Base-by-base conservation (phyloP, 768 basidiomycete species). In the Tulasnella sp. region DNA sequence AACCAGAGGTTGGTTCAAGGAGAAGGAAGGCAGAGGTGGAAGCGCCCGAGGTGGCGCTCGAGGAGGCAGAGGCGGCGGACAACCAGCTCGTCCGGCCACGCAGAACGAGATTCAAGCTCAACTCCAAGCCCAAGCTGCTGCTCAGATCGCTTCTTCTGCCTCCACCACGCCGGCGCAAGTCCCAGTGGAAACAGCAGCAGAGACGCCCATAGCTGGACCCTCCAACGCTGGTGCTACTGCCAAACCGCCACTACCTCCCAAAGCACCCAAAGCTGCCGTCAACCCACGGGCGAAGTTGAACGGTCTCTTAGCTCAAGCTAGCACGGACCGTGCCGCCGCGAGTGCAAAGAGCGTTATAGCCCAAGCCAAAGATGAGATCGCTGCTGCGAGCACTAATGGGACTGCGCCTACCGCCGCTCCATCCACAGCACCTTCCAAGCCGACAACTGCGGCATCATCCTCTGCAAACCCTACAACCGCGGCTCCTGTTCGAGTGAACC, bases 111-210 rank as follows among this genome's bases (percentile, higher is more conserved):
- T 45, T n/a, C 54, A 45, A 45, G 54, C 41, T 34, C 54, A 56
- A 26, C 54, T 56, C 11, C 54, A 56, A 27, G 54, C 54, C 30
- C 54, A 56, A 44, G 54, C 54, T 10, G 54, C 54, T 15, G 54
- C 53, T n/a, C 30, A 55, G 53, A 55, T 55, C 30, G 53, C 41
- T 41, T 32, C 54, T 24, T 38, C 34, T 7, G 15, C 34, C 34
- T 5, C 34, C 7, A 7, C 34, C 34, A 15, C 34, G 34, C 15
- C 34, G 15, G 34, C 34, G 5, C 34, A 38, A 15, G 15, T 15
- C 5, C 34, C 34, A 38, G 34, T 15, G 34, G 15, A 5, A 15
- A 15, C 34, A 38, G 34, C 34, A 15, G 54, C 41, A 17, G 24
- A 21, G 29, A 48, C 19, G 10, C 45, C 45, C 45, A n/a, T 21